Percentiles rank a stretch among this genome's conserved stretches.
Conservation (phyloP, 306 rosid genomes). For the Malus asiatica region DNA sequence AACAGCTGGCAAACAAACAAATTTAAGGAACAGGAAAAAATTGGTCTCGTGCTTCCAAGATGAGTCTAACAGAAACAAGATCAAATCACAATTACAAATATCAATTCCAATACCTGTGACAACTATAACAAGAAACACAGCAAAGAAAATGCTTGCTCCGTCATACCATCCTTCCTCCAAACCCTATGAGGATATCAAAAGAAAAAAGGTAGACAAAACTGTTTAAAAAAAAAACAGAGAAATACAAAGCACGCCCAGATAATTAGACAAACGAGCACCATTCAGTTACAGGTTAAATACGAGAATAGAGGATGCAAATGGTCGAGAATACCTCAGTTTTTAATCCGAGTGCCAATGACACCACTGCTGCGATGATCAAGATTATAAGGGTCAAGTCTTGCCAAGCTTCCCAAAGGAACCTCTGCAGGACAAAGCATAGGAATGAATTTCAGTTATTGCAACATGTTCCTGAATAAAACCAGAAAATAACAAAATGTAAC, state of each 20-base stretch:
- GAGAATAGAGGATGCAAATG: neutral
- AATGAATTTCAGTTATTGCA: constrained; percentile 1
- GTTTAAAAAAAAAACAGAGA: neutral
- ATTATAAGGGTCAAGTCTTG: constrained; percentile 91
- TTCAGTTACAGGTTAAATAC: neutral
- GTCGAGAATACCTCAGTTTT: constrained; percentile 65
- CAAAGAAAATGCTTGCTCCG: constrained; percentile 89
- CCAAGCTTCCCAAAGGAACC: constrained; percentile 98
- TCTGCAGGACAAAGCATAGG: constrained; percentile 39
- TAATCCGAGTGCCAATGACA: constrained; percentile 76
- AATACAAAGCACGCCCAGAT: neutral
- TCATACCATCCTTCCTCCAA: constrained; percentile 83
- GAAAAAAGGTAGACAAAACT: constrained; percentile 10
- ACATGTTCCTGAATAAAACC: neutral
- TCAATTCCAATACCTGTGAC: constrained; percentile 65
- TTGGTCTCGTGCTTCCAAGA: neutral
- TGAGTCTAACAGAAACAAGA: neutral
- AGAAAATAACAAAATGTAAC: neutral
- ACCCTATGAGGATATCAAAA: constrained; percentile 48
- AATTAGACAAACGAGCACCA: constrained; percentile 8
- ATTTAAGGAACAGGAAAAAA: neutral
- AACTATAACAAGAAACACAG: constrained; percentile 77
- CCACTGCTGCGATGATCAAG: constrained; percentile 80
- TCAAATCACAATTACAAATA: neutral
- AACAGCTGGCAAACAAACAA: constrained; percentile 45